Conservation (phyloP, 1,139 yeast genomes). For the Geotrichum histeridarum region DNA sequence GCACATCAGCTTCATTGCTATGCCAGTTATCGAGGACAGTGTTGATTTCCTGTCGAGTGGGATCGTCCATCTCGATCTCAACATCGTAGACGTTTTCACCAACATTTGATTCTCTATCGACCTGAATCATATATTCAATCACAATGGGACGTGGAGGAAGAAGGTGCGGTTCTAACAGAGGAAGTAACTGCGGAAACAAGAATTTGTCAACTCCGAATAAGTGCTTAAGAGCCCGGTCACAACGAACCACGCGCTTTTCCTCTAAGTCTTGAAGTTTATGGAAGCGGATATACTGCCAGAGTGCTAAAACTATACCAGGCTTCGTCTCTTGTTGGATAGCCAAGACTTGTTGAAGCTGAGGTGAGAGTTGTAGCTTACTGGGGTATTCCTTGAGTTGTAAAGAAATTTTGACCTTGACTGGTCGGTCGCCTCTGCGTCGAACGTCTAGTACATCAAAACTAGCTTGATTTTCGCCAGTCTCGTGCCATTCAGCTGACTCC, state of each 20-base stretch:
- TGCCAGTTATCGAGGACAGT: slow-evolving; percentile 43
- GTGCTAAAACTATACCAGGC: slow-evolving; percentile 74
- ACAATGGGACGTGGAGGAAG: slow-evolving; percentile 74
- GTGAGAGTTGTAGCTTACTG: slow-evolving; percentile 56
- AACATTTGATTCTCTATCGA: slow-evolving; percentile 68
- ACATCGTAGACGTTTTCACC: slow-evolving; percentile 80
- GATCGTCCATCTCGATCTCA: slow-evolving; percentile 57
- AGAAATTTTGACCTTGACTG: slow-evolving; percentile 65
- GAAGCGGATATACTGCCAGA: slow-evolving; percentile 84
- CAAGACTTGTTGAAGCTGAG: slow-evolving; percentile 61
- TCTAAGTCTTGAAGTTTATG: slow-evolving; percentile 58
- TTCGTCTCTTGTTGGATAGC: slow-evolving; percentile 78
- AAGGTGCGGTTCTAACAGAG: slow-evolving; percentile 58
- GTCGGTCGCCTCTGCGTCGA: slow-evolving; percentile 67
- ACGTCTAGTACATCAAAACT: slow-evolving; percentile 88
- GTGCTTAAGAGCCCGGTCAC: slow-evolving; percentile 61
- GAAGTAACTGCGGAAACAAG: slow-evolving; percentile 70
- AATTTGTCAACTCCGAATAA: slow-evolving; percentile 42
- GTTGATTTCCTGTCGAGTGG: slow-evolving; percentile 47
- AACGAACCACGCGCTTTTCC: slow-evolving; percentile 54
- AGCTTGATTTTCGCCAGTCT: slow-evolving; percentile 33
- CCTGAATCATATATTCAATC: slow-evolving; percentile 67
- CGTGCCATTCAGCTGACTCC: slow-evolving; percentile 64
- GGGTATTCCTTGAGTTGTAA: slow-evolving; percentile 74
- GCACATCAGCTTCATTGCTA: slow-evolving; percentile 49